phyloP scores from a whole-genome alignment of 371 early-diverging fungal species.

The Aphelidium insulamus region DNA sequence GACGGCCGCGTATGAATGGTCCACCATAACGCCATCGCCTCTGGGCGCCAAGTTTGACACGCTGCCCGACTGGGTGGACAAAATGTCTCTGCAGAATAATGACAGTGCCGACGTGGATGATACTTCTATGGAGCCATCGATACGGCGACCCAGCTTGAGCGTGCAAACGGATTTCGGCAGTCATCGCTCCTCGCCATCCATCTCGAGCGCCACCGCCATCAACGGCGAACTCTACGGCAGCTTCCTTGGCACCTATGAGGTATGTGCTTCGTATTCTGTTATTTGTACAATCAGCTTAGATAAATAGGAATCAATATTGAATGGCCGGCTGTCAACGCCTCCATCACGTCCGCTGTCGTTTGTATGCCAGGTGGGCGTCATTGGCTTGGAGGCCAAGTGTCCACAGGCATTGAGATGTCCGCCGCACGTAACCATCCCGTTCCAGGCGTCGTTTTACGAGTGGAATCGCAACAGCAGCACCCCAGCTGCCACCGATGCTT shows the following conservation, averaged over 20 bases:
- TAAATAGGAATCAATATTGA: slow-evolving; percentile 36
- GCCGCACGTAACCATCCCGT: slow-evolving; percentile 34
- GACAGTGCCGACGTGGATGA: no score
- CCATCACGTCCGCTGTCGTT: slow-evolving; percentile 53
- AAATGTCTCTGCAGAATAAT: no score
- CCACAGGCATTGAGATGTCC: slow-evolving; percentile 37
- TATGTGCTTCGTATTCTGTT: slow-evolving; percentile 1
- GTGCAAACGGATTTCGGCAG: no score
- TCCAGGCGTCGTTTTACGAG: slow-evolving; percentile 54
- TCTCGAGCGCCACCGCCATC: no score
- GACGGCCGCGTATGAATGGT: no score
- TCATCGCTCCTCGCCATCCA: no score
- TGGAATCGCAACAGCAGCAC: slow-evolving; percentile 8
- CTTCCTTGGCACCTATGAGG: slow-evolving; percentile 52
- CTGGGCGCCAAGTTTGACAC: no score
- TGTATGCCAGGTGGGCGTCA: slow-evolving; percentile 43
- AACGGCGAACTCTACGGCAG: slow-evolving; percentile 25
- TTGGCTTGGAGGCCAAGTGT: slow-evolving; percentile 31
- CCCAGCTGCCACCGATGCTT: slow-evolving; percentile 1
- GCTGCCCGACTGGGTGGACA: no score
- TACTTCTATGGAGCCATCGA: no score
- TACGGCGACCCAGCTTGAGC: no score
- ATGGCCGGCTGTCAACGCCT: slow-evolving; percentile 54
- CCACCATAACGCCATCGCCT: no score
- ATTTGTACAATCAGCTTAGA: background rate